Percentiles rank a stretch among this genome's conserved stretches.
Conservation (phyloP, 2,329 filamentous ascomycete genomes). For the Tolypocladium album region DNA sequence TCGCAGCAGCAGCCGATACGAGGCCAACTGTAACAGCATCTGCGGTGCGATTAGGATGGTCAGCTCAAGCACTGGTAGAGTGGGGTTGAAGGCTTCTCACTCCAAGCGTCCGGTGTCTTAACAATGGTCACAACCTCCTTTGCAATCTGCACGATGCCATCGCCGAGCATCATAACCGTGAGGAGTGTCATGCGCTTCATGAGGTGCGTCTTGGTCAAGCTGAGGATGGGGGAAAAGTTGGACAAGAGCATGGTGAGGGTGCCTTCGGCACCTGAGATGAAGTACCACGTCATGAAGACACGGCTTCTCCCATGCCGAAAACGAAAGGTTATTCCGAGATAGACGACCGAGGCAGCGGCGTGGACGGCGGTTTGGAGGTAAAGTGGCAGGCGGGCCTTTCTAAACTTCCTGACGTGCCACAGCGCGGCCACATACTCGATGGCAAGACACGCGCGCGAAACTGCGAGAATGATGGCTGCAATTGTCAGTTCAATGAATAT, state of each 20-base stretch:
- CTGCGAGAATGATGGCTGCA: conserved; percentile 33
- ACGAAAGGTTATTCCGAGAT: conserved; percentile 29
- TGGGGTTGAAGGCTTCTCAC: conserved; percentile 10
- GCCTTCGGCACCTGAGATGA: conserved; percentile 42
- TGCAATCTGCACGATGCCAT: conserved; percentile 50
- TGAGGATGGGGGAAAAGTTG: conserved; percentile 42
- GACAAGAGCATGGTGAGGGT: conserved; percentile 40
- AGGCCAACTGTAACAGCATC: conserved; percentile 28
- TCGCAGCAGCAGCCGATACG: conserved; percentile 24
- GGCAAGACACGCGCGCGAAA: conserved; percentile 40
- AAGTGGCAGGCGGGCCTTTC: conserved; percentile 23
- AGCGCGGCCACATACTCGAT: conserved; percentile 41
- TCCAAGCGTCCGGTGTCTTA: conserved; percentile 28
- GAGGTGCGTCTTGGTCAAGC: conserved; percentile 51
- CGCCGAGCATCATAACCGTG: conserved; percentile 56
- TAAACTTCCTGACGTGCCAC: conserved; percentile 30
- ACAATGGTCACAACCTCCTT: conserved; percentile 39
- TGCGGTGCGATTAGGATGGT: conserved; percentile 4
- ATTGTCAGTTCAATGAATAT: background rate
- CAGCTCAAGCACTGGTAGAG: conserved; percentile 2
- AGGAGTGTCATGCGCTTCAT: conserved; percentile 53
- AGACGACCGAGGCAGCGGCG: conserved; percentile 23
- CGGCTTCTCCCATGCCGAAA: conserved; percentile 21
- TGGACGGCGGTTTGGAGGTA: conserved; percentile 24
- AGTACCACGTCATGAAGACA: conserved; percentile 37